Conservation (phyloP, 805 yeast species). For the Candida vartiovaarae region DNA sequence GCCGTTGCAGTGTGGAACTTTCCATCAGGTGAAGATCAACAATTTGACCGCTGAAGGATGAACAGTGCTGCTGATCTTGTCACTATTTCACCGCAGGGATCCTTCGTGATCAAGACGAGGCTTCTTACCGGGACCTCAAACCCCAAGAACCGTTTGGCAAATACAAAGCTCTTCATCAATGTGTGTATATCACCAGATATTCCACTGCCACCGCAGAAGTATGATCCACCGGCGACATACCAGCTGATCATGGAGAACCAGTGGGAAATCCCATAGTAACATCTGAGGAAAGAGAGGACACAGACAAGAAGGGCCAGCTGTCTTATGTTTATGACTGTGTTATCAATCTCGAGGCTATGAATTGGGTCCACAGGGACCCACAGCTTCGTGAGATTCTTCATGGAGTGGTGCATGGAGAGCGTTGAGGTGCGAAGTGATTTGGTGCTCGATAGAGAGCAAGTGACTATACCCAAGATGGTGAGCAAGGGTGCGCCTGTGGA, state of each 20-base stretch:
- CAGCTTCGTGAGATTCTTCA: constrained; percentile 60
- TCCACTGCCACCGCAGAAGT: constrained; percentile 52
- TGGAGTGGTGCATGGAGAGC: constrained; percentile 82
- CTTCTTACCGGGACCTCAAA: constrained; percentile 20
- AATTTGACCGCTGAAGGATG: neutral
- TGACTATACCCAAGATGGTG: constrained; percentile 62
- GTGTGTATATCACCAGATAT: constrained; percentile 60
- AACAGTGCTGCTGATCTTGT: constrained; percentile 17
- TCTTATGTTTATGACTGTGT: constrained; percentile 77
- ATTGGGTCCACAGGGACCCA: constrained; percentile 50
- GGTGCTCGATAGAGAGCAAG: constrained; percentile 51
- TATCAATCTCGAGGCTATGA: constrained; percentile 54
- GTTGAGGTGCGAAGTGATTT: constrained; percentile 51
- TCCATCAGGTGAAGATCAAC: neutral
- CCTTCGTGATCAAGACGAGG: constrained; percentile 66
- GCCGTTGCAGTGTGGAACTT: too few relatives aligned
- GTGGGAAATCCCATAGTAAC: constrained; percentile 81
- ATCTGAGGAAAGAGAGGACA: constrained; percentile 44
- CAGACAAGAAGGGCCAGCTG: constrained; percentile 62
- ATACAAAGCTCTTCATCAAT: constrained; percentile 69
- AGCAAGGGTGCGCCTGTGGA: constrained; percentile 55
- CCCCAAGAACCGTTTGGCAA: constrained; percentile 27
- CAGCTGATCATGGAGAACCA: constrained; percentile 58
- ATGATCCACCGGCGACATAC: constrained; percentile 51
- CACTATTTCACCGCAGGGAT: constrained; percentile 47